Evolutionary conservation across 805 yeast species (phyloP), one percentile per base, ranked within the genome.

Genomic region (Candida insectorum): DNA sequence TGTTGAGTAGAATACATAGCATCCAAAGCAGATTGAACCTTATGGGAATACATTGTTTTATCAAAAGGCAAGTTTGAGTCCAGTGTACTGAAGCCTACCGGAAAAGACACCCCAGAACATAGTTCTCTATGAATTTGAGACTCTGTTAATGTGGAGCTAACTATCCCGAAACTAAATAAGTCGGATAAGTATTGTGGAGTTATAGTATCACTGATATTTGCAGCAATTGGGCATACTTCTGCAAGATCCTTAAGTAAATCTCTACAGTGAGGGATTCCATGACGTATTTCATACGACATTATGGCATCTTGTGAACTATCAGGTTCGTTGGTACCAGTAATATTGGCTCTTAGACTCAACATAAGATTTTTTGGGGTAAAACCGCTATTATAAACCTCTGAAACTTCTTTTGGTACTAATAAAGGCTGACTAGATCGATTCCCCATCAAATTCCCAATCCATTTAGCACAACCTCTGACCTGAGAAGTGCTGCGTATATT

Each of bases 151-250:
- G 68, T 54, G 2, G 73, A 58, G 20, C 67, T 62, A 5, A 73
- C 60, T 19, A 70, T 43, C 0, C 73, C 73, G 16, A 71, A 42
- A 39, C 72, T 57, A 46, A 60, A 69, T 36, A 71, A 51, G 45
- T 74, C 80, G 1, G 72, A 54, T 29, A 68, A 60, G 49, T 67
- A 73, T 37, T 73, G 77, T 1, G 77, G 77, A 2, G 75, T 62
- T 23, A 74, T 57, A 2, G 75, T 69, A 47, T 72, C 77, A 15
- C 68, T 54, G 31, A 68, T 48, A 35, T 65, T 68, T 9, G 71
- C 71, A 2, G 67, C 70, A 13, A 74, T 43, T 2, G 78, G 75
- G 38, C 69, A 58, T 26, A 56, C 52, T 28, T 56, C 60, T 3
- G 73, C 69, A 30, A 72, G 45, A 36, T 64, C 66, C 27, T 58